phyloP scores from a whole-genome alignment of 495 filamentous ascomycete genomes.

The Hyphodiscus hymeniophilus region DNA sequence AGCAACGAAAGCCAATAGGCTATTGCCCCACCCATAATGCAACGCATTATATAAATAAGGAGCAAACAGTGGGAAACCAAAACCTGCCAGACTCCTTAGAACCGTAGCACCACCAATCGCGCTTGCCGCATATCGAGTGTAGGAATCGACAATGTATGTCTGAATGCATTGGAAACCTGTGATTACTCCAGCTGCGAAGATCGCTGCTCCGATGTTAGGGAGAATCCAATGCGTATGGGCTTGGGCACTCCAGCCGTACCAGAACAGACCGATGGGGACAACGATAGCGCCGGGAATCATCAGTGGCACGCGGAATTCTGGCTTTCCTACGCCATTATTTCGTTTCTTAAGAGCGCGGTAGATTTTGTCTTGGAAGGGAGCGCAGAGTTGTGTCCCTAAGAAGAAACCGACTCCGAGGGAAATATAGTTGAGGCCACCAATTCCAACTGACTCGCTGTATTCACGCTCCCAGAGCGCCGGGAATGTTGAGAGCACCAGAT shows the following conservation, averaged over 20 bases:
- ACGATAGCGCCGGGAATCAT: constrained; percentile 51
- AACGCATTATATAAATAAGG: constrained; percentile 53
- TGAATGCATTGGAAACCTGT: constrained; percentile 64
- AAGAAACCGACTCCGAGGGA: constrained; percentile 50
- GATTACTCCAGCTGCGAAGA: constrained; percentile 55
- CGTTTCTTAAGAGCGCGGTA: constrained; percentile 54
- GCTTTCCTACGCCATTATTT: constrained; percentile 49
- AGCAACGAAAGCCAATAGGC: constrained; percentile 43
- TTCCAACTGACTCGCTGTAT: constrained; percentile 53
- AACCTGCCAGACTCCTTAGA: constrained; percentile 60
- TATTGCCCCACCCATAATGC: constrained; percentile 50
- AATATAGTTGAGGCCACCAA: constrained; percentile 60
- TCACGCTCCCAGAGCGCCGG: constrained; percentile 51
- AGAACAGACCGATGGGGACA: constrained; percentile 56
- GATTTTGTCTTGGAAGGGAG: constrained; percentile 50
- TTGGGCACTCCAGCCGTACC: constrained; percentile 68
- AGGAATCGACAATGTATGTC: constrained; percentile 72
- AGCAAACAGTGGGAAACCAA: constrained; percentile 72
- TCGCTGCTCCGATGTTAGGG: constrained; percentile 58
- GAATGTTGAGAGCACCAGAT: constrained; percentile 65
- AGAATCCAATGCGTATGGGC: constrained; percentile 59
- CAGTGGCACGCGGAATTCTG: constrained; percentile 67
- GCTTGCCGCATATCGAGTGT: constrained; percentile 65
- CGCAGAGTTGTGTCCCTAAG: constrained; percentile 40
- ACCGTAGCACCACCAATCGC: constrained; percentile 62